Evolutionary conservation across 768 basidiomycete genomes (phyloP), one percentile per base, ranked within the genome.

Genomic region (Phanerodontia chrysosporium): DNA sequence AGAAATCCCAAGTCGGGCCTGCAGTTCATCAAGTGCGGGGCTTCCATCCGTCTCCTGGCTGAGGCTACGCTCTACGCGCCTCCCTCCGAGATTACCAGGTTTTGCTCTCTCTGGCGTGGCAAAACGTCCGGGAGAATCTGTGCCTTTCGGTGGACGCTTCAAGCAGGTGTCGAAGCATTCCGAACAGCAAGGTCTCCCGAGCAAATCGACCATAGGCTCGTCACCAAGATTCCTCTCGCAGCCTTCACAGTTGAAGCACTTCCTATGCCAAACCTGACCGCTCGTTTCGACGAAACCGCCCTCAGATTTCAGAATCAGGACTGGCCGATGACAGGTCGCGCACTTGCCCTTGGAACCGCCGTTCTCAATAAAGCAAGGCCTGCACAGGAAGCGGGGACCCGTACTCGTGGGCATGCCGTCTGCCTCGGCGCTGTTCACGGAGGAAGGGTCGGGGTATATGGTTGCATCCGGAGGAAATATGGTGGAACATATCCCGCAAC

Each of bases 131-230:
- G 56, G 56, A n/a, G 56, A 57, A 16, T 53, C 56, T 18, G 21
- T 32, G 14, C 29, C 30, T 35, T 74, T 72, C 27, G 67, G 70
- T 59, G 80, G 81, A 29, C 83, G 76, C 59, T 80, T 83, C 49
- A 92, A 76, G 67, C 89, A 91, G 39, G 69, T 84, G 60, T 91
- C 92, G 64, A 94, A 93, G 66, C 92, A 94, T 44, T 87, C 87
- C 7, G 79, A 75, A 64, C 92, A 94, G 44, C 85, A 89, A 10
- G 92, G 92, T 30, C 82, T 80, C 3, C 92, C 92, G 13, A 90
- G 74, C n/a, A 94, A 73, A 70, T 93, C 92, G 30, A 93, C 87
- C 83, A 91, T 85, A 0, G 92, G 92, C 1, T 74, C 74, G 62
- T 87, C 80, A 8, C 89, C 86, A 30, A 93, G 85, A 61, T 85